Percentiles rank a stretch among this genome's conserved stretches.
Evolutionary conservation across 352 stramenopile species (phyloP).

Genomic region (Globisporangium echinulatum): DNA sequence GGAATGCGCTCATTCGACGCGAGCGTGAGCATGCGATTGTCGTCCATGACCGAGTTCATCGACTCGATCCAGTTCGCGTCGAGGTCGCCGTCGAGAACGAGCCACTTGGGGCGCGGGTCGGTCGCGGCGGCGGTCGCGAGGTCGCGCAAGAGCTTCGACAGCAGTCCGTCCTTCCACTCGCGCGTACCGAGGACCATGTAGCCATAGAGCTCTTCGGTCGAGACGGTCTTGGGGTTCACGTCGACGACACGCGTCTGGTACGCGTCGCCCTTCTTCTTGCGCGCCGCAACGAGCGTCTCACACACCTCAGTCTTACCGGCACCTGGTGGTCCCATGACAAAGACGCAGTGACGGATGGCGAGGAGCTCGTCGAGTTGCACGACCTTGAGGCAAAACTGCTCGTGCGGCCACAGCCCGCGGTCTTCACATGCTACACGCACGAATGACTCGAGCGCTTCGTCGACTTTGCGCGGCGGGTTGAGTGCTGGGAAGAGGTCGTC

Average conservation of each 20-base stretch:
- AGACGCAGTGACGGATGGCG: conserved; percentile 93
- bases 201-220: conserved; percentile 95
- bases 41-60: conserved; percentile 90
- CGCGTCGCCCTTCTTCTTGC: conserved; percentile 65
- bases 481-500: conserved; percentile 91
- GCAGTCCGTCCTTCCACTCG: conserved; percentile 94
- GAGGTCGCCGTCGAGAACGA: conserved; percentile 91
- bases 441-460: conserved; percentile 87
- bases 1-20: conserved; percentile 95
- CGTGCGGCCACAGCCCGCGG: conserved; percentile 86
- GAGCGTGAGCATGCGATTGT: conserved; percentile 87
- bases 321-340: conserved; percentile 91
- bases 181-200: conserved; percentile 92
- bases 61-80: conserved; percentile 86
- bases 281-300: conserved; percentile 81
- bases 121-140: conserved; percentile 57
- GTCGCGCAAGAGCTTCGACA: conserved; percentile 94
- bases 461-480: conserved; percentile 83
- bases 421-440: conserved; percentile 89
- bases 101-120: conserved; percentile 88
- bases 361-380: conserved; percentile 94
- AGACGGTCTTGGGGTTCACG: conserved; percentile 94
- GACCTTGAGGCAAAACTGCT: conserved; percentile 91
- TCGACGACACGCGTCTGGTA: conserved; percentile 75
- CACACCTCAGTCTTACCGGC: conserved; percentile 94